These are phyloP conservation scores for Colletotrichum musicola DNA, from an alignment of 2,329 filamentous ascomycete genomes.

Conservation along the genomic window DNA sequence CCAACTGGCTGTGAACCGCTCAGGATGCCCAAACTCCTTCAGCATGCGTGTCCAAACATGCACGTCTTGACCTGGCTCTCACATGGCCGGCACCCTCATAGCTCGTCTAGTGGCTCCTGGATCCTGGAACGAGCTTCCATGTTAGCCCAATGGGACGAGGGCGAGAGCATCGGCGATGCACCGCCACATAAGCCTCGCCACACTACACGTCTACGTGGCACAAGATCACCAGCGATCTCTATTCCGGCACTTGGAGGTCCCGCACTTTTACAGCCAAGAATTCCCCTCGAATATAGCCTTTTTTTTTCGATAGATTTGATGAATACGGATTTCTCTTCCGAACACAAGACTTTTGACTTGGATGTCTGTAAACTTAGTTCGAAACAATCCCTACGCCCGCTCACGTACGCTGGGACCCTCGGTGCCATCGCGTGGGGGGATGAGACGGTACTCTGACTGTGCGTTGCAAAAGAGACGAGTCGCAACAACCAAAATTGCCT, in stretches of 20 bases:
- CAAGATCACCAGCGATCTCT: too few relatives aligned
- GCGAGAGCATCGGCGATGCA: background rate
- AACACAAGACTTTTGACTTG: too few relatives aligned
- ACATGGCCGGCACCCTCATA: background rate
- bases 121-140: background rate
- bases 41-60: background rate
- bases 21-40: background rate
- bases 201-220: background rate
- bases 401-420: background rate
- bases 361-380: too few relatives aligned
- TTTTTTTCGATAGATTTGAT: too few relatives aligned
- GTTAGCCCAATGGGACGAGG: slow-evolving; percentile 2
- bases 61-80: slow-evolving; percentile 1
- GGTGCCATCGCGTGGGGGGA: background rate
- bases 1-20: slow-evolving; percentile 2
- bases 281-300: too few relatives aligned
- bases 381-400: background rate
- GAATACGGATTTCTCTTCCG: too few relatives aligned
- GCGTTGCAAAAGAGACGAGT: background rate
- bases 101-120: slow-evolving; percentile 2
- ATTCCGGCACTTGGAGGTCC: too few relatives aligned
- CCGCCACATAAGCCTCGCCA: slow-evolving; percentile 26
- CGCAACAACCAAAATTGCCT: background rate
- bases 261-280: too few relatives aligned
- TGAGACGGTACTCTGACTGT: slow-evolving; percentile 22